Conservation (phyloP, 225 moss, liverwort and hornwort species). For the Polytrichum commune region DNA sequence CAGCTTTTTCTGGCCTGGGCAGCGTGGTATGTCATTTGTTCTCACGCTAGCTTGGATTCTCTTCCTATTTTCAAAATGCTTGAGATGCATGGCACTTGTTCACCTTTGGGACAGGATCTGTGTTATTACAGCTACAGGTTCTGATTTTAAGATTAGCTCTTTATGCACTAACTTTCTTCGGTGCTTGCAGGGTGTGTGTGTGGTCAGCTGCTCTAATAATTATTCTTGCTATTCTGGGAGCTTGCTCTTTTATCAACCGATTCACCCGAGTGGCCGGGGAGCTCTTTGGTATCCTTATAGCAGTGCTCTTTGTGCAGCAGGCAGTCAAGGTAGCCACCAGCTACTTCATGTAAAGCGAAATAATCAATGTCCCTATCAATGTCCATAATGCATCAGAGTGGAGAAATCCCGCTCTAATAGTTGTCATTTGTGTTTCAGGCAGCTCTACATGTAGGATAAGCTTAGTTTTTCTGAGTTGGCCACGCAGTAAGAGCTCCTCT, state of each 20-base stretch:
- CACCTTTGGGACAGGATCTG: too few species aligned
- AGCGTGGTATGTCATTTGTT: constrained; percentile 53
- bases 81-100: not conserved
- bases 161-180: too few species aligned
- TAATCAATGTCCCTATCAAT: too few species aligned
- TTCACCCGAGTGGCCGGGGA: constrained; percentile 82
- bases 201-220: constrained; percentile 64
- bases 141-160: too few species aligned
- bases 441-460: too few species aligned
- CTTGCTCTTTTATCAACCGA: constrained; percentile 67
- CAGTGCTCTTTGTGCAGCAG: constrained; percentile 71
- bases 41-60: not conserved
- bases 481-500: too few species aligned
- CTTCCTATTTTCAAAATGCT: not conserved
- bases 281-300: constrained; percentile 84
- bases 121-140: too few species aligned
- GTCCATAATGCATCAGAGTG: not conserved
- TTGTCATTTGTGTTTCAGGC: too few species aligned
- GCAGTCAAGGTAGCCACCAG: constrained; percentile 54
- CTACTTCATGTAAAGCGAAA: too few species aligned
- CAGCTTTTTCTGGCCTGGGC: constrained; percentile 78
- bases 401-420: too few species aligned
- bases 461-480: too few species aligned
- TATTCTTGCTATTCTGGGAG: constrained; percentile 65
- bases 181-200: constrained; percentile 73